A percentile compares a stretch with the other conserved stretches of the same genome.
These are phyloP conservation scores for Acephala macrosclerotiorum DNA, from an alignment of 2,329 filamentous ascomycete genomes.

Conservation along the genomic window DNA sequence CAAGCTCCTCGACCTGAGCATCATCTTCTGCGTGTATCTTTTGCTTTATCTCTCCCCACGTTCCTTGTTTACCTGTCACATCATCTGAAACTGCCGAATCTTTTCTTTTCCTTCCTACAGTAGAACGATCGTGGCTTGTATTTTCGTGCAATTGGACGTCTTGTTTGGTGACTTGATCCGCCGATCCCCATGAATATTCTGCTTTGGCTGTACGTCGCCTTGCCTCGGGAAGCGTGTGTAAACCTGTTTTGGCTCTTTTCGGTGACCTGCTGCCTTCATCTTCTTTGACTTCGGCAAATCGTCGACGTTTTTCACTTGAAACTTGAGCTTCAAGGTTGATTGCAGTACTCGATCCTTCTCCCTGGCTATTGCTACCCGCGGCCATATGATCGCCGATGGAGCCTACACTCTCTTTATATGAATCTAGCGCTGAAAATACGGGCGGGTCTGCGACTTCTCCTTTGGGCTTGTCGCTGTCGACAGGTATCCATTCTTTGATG, in stretches of 20 bases:
- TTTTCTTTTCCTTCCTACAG: background rate
- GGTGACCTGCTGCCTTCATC: background rate
- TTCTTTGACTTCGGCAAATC: background rate
- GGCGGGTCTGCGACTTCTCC: conserved; percentile 9
- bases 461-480: conserved; percentile 37
- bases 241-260: background rate
- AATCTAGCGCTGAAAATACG: background rate
- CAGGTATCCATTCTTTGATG: conserved; percentile 63
- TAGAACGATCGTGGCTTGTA: background rate
- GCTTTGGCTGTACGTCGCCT: background rate
- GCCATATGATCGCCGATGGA: too few relatives aligned
- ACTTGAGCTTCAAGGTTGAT: background rate
- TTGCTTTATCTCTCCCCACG: background rate
- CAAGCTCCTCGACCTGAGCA: too few relatives aligned
- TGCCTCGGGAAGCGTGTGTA: background rate
- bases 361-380: too few relatives aligned
- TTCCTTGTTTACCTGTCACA: background rate
- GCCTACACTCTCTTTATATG: background rate
- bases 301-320: background rate
- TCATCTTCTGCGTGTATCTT: conserved; percentile 53
- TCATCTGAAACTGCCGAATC: background rate
- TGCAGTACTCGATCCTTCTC: too few relatives aligned
- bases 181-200: background rate
- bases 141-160: background rate
- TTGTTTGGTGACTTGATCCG: background rate